Conservation (phyloP, 768 basidiomycete species). For the Tylopilus subfusipes region DNA sequence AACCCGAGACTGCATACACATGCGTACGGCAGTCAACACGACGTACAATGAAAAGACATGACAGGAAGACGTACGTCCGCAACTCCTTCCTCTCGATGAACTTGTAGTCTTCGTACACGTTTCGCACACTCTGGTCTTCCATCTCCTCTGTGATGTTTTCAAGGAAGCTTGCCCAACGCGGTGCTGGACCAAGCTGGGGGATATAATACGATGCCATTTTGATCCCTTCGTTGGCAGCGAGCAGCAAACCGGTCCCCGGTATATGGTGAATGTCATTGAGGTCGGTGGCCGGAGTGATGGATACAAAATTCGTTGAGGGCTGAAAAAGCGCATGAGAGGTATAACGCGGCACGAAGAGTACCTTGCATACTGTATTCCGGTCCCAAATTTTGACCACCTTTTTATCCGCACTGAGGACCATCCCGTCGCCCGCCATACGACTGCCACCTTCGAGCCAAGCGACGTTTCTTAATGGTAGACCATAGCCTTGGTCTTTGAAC, state of each 20-base stretch:
- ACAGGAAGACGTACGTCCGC: constrained; percentile 56
- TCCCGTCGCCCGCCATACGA: constrained; percentile 79
- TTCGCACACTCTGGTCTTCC: constrained; percentile 80
- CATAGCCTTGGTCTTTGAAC: constrained; percentile 95
- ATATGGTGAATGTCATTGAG: constrained; percentile 90
- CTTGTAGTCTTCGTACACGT: constrained; percentile 95
- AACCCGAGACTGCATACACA: constrained; percentile 68
- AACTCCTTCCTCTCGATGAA: constrained; percentile 89
- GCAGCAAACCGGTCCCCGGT: constrained; percentile 81
- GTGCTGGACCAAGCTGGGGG: constrained; percentile 94
- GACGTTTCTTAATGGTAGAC: constrained; percentile 80
- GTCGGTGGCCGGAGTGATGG: constrained; percentile 87
- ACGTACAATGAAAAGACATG: background rate
- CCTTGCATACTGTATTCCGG: constrained; percentile 61
- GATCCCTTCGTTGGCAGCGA: constrained; percentile 96
- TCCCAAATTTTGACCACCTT: constrained; percentile 99
- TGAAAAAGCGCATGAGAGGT: constrained; percentile 29
- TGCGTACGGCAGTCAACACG: background rate
- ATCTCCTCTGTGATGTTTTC: constrained; percentile 99
- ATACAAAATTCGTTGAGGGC: constrained; percentile 85
- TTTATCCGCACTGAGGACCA: constrained; percentile 95
- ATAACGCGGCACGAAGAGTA: background rate
- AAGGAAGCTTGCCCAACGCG: constrained; percentile 95
- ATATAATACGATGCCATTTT: constrained; percentile 94
- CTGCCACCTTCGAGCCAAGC: constrained; percentile 87